Percentiles rank a stretch among this genome's conserved stretches.
These are phyloP conservation scores for Dryas integrifolia DNA, from an alignment of 331 rosid species.

Conservation along the genomic window DNA sequence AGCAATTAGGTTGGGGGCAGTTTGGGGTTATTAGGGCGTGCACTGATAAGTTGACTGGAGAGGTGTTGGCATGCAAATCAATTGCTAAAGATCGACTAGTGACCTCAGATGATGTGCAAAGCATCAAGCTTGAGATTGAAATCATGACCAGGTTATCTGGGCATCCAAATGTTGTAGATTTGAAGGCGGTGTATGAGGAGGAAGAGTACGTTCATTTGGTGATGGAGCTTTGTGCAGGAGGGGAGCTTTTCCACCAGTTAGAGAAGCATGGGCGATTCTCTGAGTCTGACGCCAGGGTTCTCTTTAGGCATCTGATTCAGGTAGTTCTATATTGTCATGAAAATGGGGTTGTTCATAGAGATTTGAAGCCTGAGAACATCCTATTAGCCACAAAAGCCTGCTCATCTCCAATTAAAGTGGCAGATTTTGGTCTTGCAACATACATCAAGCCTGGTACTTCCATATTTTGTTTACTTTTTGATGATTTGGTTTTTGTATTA, in stretches of 20 bases:
- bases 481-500: conserved; percentile 17
- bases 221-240: conserved; percentile 97
- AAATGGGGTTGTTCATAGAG: conserved; percentile 85
- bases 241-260: conserved; percentile 75
- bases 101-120: conserved; percentile 63
- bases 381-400: conserved; percentile 66
- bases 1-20: conserved; percentile 85
- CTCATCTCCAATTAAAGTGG: conserved; percentile 80
- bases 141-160: conserved; percentile 85
- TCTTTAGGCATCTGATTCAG: conserved; percentile 75
- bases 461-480: conserved; percentile 27
- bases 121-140: conserved; percentile 87
- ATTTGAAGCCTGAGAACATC: conserved; percentile 86
- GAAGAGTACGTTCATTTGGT: conserved; percentile 78
- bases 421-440: conserved; percentile 91
- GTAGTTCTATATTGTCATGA: conserved; percentile 85
- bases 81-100: conserved; percentile 77
- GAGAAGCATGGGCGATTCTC: conserved; percentile 75
- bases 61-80: conserved; percentile 80
- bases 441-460: conserved; percentile 76
- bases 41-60: conserved; percentile 65
- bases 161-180: conserved; percentile 85
- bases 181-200: conserved; percentile 86
- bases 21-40: conserved; percentile 72
- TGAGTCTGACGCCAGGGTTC: conserved; percentile 66